A percentile compares a stretch with the other conserved stretches of the same genome.
Conservation (phyloP, 805 yeast genomes). For the Brettanomyces bruxellensis region DNA sequence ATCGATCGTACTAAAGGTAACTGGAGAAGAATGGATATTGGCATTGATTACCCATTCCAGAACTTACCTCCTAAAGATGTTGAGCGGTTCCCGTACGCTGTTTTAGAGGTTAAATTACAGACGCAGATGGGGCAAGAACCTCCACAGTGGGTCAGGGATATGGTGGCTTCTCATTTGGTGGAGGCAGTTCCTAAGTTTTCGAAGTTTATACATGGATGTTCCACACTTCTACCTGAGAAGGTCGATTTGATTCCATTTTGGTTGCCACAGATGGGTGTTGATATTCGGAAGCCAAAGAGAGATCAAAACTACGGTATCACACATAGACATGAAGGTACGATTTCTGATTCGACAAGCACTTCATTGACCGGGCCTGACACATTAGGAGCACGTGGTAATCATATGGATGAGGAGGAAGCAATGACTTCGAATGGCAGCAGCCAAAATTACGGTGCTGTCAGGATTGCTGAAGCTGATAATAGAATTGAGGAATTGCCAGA, state of each 20-base stretch:
- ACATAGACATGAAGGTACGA: constrained; percentile 27
- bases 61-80: constrained; percentile 80
- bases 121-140: constrained; percentile 99
- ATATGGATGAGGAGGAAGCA: constrained; percentile 63
- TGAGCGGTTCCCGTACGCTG: constrained; percentile 95
- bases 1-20: constrained; percentile 80
- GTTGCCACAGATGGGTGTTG: constrained; percentile 95
- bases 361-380: constrained; percentile 39
- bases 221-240: constrained; percentile 78
- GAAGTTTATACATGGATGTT: constrained; percentile 94
- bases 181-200: constrained; percentile 98
- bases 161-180: constrained; percentile 85
- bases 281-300: constrained; percentile 79
- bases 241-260: constrained; percentile 89
- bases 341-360: constrained; percentile 4
- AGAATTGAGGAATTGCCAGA: constrained; percentile 18
- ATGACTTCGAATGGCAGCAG: constrained; percentile 25
- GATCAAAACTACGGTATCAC: constrained; percentile 56
- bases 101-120: constrained; percentile 91
- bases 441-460: constrained; percentile 21
- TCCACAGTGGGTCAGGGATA: constrained; percentile 92
- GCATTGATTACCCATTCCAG: constrained; percentile 90
- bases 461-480: constrained; percentile 21
- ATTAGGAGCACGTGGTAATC: constrained; percentile 9
- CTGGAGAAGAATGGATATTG: constrained; percentile 99